Evolutionary conservation across 805 yeast genomes (phyloP).

Genomic region (Zygoascus tannicola): DNA sequence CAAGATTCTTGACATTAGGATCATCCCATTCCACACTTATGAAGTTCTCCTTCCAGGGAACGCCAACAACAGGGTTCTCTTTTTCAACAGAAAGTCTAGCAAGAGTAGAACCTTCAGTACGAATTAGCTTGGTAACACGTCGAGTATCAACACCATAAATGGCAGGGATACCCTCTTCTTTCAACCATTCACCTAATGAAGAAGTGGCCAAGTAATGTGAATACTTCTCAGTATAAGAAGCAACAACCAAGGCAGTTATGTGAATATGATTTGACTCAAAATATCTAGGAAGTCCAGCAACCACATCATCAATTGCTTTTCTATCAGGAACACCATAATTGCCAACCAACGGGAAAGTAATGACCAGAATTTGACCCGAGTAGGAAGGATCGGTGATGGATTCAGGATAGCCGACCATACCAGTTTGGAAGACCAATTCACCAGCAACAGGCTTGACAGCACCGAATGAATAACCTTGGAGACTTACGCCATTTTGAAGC

Average conservation of each 20-base stretch:
- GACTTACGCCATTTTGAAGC: slow-evolving; percentile 72
- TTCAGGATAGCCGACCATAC: slow-evolving; percentile 99
- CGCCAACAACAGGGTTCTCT: slow-evolving; percentile 29
- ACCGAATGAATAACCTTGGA: slow-evolving; percentile 97
- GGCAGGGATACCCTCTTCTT: slow-evolving; percentile 88
- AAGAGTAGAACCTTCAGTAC: slow-evolving; percentile 86
- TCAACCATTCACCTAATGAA: slow-evolving; percentile 88
- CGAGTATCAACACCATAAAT: slow-evolving; percentile 97
- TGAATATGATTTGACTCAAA: slow-evolving; percentile 91
- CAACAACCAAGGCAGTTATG: slow-evolving; percentile 92
- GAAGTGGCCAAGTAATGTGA: slow-evolving; percentile 91
- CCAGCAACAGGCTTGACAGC: slow-evolving; percentile 85
- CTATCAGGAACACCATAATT: slow-evolving; percentile 99
- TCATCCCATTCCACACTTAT: slow-evolving; percentile 83
- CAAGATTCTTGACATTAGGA: slow-evolving; percentile 87
- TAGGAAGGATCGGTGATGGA: slow-evolving; percentile 97
- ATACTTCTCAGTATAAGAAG: slow-evolving; percentile 92
- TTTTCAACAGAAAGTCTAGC: slow-evolving; percentile 65
- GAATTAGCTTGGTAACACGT: slow-evolving; percentile 82
- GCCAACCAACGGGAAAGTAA: slow-evolving; percentile 94
- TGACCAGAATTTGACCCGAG: slow-evolving; percentile 92
- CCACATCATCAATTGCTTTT: slow-evolving; percentile 59
- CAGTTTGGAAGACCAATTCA: slow-evolving; percentile 98
- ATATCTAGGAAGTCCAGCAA: slow-evolving; percentile 73
- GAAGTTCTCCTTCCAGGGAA: slow-evolving; percentile 53